Conservation (phyloP, 192 early-diverging fungal species). For the Pilaira anomala region DNA sequence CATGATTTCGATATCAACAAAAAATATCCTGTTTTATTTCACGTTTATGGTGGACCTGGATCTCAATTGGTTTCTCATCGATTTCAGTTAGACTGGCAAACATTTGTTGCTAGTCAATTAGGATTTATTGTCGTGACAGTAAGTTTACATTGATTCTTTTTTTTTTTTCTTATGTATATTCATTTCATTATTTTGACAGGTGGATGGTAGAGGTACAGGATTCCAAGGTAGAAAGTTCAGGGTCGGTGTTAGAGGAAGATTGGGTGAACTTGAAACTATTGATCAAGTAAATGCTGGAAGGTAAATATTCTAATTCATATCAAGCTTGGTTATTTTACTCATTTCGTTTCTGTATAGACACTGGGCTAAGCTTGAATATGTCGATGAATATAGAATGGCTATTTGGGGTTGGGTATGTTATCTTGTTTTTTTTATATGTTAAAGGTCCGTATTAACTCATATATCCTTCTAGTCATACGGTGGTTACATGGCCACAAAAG, state of each 20-base stretch:
- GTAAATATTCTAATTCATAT: conserved; percentile 39
- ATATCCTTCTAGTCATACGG: conserved; percentile 71
- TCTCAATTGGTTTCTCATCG: conserved; percentile 75
- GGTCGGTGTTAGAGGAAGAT: conserved; percentile 63
- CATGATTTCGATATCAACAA: conserved; percentile 67
- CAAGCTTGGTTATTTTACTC: not conserved
- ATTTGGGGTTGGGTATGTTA: conserved; percentile 95
- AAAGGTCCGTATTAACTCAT: not conserved
- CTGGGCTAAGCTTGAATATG: conserved; percentile 65
- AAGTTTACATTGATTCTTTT: conserved; percentile 14
- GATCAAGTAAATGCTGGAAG: conserved; percentile 85
- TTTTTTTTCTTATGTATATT: conserved; percentile 8
- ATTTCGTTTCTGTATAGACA: conserved; percentile 25
- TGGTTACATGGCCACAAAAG: conserved; percentile 84
- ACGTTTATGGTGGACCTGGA: conserved; percentile 88
- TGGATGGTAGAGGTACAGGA: conserved; percentile 92
- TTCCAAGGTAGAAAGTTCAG: conserved; percentile 82
- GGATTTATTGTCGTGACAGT: conserved; percentile 66
- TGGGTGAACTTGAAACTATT: conserved; percentile 80
- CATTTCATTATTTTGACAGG: conserved; percentile 7
- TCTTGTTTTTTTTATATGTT: not conserved
- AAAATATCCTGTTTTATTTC: conserved; percentile 86
- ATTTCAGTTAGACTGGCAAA: conserved; percentile 69
- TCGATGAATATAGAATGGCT: conserved; percentile 79
- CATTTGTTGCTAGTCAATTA: conserved; percentile 62